These are phyloP conservation scores for Epicoccum sorghinum DNA, from an alignment of 2,329 filamentous ascomycete genomes.

Conservation along the genomic window DNA sequence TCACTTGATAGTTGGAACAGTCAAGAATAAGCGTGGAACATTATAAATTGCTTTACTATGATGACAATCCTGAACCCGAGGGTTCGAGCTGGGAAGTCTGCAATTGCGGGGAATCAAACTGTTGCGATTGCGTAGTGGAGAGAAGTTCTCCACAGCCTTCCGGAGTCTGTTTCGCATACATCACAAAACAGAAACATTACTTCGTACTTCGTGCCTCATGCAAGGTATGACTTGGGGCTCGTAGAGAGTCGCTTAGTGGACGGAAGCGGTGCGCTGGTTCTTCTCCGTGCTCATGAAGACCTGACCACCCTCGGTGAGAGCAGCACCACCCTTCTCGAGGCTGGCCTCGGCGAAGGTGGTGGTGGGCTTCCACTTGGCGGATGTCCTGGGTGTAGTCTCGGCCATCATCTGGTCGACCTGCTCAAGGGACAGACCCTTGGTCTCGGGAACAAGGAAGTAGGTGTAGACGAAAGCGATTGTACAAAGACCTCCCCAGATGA, in stretches of 20 bases:
- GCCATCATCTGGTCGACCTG: conserved; percentile 73
- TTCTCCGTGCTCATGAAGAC: conserved; percentile 11
- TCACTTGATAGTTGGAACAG: no score
- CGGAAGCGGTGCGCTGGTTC: conserved; percentile 12
- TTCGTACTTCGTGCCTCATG: neutral
- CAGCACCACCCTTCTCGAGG: conserved; percentile 49
- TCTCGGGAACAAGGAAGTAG: conserved; percentile 68
- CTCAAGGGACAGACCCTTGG: conserved; percentile 74
- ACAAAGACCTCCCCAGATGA: conserved; percentile 58
- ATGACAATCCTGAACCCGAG: neutral
- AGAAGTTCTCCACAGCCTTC: neutral
- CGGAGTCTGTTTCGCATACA: neutral
- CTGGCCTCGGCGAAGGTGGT: conserved; percentile 63
- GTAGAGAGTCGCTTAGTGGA: conserved; percentile 4
- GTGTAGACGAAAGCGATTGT: conserved; percentile 67
- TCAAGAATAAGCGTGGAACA: neutral
- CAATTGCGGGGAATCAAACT: neutral
- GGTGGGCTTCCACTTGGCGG: conserved; percentile 72
- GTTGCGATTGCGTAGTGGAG: neutral
- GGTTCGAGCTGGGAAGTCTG: neutral
- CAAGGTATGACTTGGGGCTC: neutral
- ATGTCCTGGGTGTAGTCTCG: conserved; percentile 77
- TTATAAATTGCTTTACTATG: neutral
- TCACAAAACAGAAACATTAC: neutral
- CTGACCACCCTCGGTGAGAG: conserved; percentile 4